phyloP scores from a whole-genome alignment of 768 basidiomycete genomes.

The Punctularia strigosozonata region DNA sequence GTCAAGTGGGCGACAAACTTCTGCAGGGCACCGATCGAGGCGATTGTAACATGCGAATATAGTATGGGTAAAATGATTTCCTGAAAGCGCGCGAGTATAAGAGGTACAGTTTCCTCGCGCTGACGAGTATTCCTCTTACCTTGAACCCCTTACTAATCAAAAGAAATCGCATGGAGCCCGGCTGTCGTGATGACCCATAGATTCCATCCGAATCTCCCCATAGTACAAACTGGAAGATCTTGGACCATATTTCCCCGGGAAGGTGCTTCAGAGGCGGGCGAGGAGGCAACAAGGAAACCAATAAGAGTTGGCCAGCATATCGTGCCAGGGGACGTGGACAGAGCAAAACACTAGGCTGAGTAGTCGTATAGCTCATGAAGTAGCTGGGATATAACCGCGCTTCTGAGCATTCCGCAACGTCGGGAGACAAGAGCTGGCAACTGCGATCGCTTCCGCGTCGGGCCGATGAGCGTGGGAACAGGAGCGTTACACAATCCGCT shows the following conservation, averaged over 20 bases:
- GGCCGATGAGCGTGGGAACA: no score
- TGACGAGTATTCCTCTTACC: conserved; percentile 16
- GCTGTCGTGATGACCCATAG: conserved; percentile 3
- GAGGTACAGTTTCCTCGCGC: not conserved
- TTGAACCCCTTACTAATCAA: conserved; percentile 28
- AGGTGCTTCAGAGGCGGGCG: conserved; percentile 39
- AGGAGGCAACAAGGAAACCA: conserved; percentile 58
- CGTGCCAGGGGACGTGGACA: conserved; percentile 58
- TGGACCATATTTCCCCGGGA: conserved; percentile 62
- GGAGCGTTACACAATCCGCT: no score
- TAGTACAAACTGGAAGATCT: conserved; percentile 33
- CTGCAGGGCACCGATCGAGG: conserved; percentile 31
- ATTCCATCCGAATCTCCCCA: conserved; percentile 6
- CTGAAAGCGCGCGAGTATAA: conserved; percentile 22
- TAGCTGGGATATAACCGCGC: no score
- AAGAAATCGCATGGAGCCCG: conserved; percentile 16
- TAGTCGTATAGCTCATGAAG: no score
- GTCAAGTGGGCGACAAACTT: conserved; percentile 48
- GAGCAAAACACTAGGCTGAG: conserved; percentile 46
- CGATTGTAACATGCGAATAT: conserved; percentile 42
- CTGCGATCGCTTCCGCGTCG: no score
- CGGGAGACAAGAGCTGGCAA: no score
- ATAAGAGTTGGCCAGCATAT: conserved; percentile 43
- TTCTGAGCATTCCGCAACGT: no score
- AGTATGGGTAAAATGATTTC: conserved; percentile 55